Evolutionary conservation across 139 green algal species (phyloP).

Genomic region (Auxenochlorella pyrenoidosa): DNA sequence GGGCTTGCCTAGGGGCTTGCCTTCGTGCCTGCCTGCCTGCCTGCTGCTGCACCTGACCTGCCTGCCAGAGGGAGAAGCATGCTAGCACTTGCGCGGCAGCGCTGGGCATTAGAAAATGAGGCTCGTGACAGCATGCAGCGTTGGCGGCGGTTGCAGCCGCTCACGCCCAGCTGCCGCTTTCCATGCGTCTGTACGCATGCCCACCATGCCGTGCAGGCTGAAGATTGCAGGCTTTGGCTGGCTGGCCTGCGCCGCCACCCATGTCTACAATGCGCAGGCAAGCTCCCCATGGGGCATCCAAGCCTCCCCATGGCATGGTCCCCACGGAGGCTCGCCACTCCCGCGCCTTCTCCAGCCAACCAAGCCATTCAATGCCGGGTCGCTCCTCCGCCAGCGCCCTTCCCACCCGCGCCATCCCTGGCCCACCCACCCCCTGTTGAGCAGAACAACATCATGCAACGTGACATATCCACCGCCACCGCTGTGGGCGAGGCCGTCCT

Average conservation of each 20-base stretch:
- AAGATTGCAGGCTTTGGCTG: slow-evolving; percentile 22
- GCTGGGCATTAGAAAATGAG: too few relatives aligned
- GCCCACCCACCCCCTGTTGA: background rate
- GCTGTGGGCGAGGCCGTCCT: background rate
- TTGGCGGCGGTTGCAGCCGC: background rate
- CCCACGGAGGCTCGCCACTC: background rate
- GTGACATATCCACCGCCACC: slow-evolving; percentile 3
- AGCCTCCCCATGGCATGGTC: background rate
- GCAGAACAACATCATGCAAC: slow-evolving; percentile 13
- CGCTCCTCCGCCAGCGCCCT: background rate
- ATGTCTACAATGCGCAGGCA: slow-evolving; percentile 13
- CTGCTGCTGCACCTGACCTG: background rate
- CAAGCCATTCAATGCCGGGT: background rate
- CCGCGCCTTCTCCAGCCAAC: background rate
- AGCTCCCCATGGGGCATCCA: background rate
- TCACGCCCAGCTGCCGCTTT: too few relatives aligned
- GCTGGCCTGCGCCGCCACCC: slow-evolving; percentile 5
- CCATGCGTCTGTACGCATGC: too few relatives aligned
- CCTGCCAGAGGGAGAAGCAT: background rate
- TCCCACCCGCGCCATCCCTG: too few relatives aligned
- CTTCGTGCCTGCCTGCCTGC: background rate
- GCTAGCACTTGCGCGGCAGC: too few relatives aligned
- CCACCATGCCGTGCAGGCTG: background rate
- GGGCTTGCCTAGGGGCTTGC: background rate
- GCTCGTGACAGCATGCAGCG: background rate